Base-by-base conservation (phyloP, 2,329 filamentous ascomycete species). In the Teratosphaeria zuluensis region DNA sequence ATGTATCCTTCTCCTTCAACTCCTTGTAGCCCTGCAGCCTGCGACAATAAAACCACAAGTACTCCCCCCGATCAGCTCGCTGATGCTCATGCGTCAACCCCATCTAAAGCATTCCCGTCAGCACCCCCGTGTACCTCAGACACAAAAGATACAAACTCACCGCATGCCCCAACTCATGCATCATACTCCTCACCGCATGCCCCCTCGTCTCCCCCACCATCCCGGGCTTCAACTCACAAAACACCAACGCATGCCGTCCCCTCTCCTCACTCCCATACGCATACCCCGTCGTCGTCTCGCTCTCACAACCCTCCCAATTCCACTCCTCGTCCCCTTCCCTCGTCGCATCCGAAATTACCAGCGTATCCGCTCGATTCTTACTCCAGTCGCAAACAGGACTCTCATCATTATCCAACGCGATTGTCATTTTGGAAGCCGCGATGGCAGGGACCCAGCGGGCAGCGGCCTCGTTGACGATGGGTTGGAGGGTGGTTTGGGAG, bases 331-430 rank as follows among this genome's bases (percentile, higher is more conserved):
- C 59, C 1, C 51, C 57, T 35, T 65, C 61, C 28, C 48, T 60
- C 3, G 64, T 65, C 16, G 55, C 56, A 19, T 67, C 65, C 1
- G 30, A 55, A 11, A 67, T 65, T 2, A 64, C 54, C 30, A 67
- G 57, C 11, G 63, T 56, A 55, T 67, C 64, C 3, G 38, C 24
- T 1, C 56, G 55, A 4, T 51, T 53, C 6, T 56, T n/a, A 3
- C 2, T 7, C 24, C 54, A 21, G 21, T 59, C 21, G 14, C 59
- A 58, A 1, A 57, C 31, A 11, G 54, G 2, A 55, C 32, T 9
- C 24, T 55, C 14, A 19, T 57, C 31, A 59, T 59, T 58, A 46
- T 63, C 65, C 2, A 60, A 61, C 0, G 59, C 56, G 24, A 66
- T 62, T 1, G 42, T 42, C 31, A 67, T 31, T 2, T 58, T 42